Evolutionary conservation across 208 protist genomes (phyloP).

Genomic region (Leishmania amazonensis): DNA sequence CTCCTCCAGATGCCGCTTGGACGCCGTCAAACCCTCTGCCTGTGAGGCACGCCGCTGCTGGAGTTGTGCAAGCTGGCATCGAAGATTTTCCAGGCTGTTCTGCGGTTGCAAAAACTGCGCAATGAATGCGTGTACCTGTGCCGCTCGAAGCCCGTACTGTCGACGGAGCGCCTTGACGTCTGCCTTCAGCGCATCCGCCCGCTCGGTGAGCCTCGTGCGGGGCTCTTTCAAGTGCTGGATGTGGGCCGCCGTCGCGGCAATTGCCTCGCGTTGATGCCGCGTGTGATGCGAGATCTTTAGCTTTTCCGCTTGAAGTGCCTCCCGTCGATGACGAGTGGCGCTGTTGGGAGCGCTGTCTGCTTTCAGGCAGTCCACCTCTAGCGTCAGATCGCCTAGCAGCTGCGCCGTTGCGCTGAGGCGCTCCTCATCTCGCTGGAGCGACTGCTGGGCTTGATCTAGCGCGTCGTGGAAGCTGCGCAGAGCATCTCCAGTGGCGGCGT

Average conservation of each 20-base stretch:
- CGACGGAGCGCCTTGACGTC: constrained; percentile 25
- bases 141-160: constrained; percentile 18
- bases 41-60: constrained; percentile 1
- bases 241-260: constrained; percentile 17
- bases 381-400: constrained; percentile 19
- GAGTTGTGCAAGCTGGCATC: constrained; percentile 6
- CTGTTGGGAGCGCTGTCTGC: constrained; percentile 19
- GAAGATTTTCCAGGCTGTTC: constrained; percentile 19
- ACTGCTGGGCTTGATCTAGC: constrained; percentile 36
- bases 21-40: background rate
- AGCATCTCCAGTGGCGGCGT: constrained; percentile 38
- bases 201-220: constrained; percentile 12
- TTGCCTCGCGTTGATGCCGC: constrained; percentile 21
- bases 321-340: constrained; percentile 31
- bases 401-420: constrained; percentile 22
- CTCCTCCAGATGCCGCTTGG: background rate
- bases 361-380: constrained; percentile 15
- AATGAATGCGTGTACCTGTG: constrained; percentile 24
- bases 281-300: constrained; percentile 26
- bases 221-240: constrained; percentile 35
- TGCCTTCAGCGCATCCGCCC: background rate
- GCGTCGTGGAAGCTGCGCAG: constrained; percentile 48
- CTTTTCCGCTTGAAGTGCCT: constrained; percentile 45
- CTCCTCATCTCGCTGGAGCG: constrained; percentile 41
- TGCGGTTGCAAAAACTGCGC: constrained; percentile 18